Evolutionary conservation across 257 asterid genomes (phyloP), one percentile per base, ranked within the genome.

Genomic region (Solanum megistacrolobum): DNA sequence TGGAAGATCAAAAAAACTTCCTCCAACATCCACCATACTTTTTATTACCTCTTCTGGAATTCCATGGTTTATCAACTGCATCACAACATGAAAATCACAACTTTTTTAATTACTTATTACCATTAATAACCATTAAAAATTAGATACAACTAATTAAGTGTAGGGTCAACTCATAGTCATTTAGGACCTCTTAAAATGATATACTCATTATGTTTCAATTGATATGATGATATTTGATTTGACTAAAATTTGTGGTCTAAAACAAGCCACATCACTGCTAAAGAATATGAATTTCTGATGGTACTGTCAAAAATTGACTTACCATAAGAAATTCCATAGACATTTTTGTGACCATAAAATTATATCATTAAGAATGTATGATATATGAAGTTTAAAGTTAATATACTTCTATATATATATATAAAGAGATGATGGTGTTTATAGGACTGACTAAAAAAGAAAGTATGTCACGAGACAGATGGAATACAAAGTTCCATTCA

Each of bases 31-130:
- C 91, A 92, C 94, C 98, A 93, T 94, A 12, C 72, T 83, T 88
- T 72, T 86, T 20, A 90, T 87, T 0, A 94, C 91, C 88, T 94
- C 96, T 6, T 87, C 75, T 7, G 91, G 76, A 2, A 96, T 92
- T 0, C 98, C 95, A n/a, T 95, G 98, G 88, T 95, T 96, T 88
- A 94, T 94, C 66, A 96, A 78, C 99, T 96, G 94, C 91, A 88
- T 14, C 13, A 25, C 18, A 27, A 9, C 65, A 79, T 43, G 13
- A 43, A 79, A 39, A n/a, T 39, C 9, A n/a, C 13, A 41, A 43
- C n/a, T 39, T 25, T 34, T 2, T 1, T 4, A 72, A 32, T 9
- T 32, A 32, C 35, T 23, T 35, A 34, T 32, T 3, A 73, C n/a
- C 83, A 34, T 21, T 9, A 62, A 23, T 38, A 75, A 35, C 20